Conservation (phyloP, 306 rosid species). For the Herpetospermum pedunculosum region DNA sequence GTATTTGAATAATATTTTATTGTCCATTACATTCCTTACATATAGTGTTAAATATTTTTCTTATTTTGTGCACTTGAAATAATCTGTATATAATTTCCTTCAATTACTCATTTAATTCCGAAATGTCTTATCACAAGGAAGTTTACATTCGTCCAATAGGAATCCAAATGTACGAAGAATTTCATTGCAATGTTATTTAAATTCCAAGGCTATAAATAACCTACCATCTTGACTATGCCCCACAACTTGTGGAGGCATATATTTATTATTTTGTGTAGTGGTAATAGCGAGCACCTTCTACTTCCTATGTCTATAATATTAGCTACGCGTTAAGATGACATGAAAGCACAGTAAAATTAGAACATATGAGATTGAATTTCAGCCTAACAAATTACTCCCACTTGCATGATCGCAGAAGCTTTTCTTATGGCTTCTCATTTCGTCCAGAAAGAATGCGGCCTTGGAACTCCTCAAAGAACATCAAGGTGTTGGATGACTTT, state of each 20-base stretch:
- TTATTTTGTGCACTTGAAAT: neutral
- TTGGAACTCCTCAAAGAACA: slow-evolving; percentile 24
- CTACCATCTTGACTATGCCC: neutral
- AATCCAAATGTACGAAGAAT: neutral
- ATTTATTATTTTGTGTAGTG: neutral
- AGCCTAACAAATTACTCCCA: neutral
- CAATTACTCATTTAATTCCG: neutral
- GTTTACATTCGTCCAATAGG: neutral
- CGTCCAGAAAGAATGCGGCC: slow-evolving; percentile 27
- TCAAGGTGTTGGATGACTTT: slow-evolving; percentile 38
- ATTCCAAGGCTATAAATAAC: neutral
- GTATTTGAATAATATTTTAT: slow-evolving; percentile 16
- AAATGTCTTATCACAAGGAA: neutral
- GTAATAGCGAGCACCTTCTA: neutral
- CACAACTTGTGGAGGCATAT: neutral
- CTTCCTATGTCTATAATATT: neutral
- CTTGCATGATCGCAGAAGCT: slow-evolving; percentile 17
- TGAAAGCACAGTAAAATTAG: neutral
- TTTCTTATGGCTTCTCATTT: slow-evolving; percentile 29
- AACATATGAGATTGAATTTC: neutral
- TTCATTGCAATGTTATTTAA: neutral
- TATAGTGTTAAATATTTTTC: neutral
- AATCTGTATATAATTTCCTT: neutral
- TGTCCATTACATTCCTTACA: neutral
- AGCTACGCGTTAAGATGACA: neutral